phyloP scores from a whole-genome alignment of 2,329 filamentous ascomycete species.

The Ophiostoma sp. region DNA sequence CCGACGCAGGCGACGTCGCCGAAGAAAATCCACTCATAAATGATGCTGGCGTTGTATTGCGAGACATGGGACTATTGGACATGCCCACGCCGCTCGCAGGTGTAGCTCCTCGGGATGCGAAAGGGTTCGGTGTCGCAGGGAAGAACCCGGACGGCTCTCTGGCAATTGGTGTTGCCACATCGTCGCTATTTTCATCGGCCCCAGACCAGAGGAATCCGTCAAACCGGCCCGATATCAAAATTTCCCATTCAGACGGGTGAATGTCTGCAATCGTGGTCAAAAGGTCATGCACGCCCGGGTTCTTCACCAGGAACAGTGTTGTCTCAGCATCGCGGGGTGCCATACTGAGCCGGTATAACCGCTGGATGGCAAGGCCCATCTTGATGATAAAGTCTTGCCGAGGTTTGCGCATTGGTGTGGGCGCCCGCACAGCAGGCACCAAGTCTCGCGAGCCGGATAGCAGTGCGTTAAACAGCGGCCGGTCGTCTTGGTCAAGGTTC shows the following conservation, averaged over 20 bases:
- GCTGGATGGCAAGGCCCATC: constrained; percentile 72
- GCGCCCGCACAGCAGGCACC: constrained; percentile 55
- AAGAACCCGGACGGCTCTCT: constrained; percentile 35
- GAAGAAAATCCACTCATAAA: constrained; percentile 22
- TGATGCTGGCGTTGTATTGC: constrained; percentile 50
- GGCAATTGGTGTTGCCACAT: constrained; percentile 34
- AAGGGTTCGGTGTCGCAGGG: constrained; percentile 45
- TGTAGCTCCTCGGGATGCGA: constrained; percentile 37
- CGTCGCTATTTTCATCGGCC: constrained; percentile 63
- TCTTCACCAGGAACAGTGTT: constrained; percentile 78
- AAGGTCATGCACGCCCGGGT: constrained; percentile 76
- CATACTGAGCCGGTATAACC: constrained; percentile 70
- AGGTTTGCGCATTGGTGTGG: constrained; percentile 61
- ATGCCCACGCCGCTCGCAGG: constrained; percentile 32
- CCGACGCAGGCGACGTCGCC: constrained; percentile 43
- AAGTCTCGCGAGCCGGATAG: constrained; percentile 57
- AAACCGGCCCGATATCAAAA: constrained; percentile 86
- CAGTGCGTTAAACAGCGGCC: constrained; percentile 76
- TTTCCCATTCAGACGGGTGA: constrained; percentile 91
- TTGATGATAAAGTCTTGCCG: constrained; percentile 71
- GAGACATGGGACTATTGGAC: constrained; percentile 44
- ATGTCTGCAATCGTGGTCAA: constrained; percentile 84
- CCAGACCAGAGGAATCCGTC: constrained; percentile 95
- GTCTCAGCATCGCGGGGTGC: constrained; percentile 79
- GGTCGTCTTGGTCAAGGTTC: constrained; percentile 68